phyloP scores from a whole-genome alignment of 2,329 filamentous ascomycete genomes.

The Orbilia oligospora region DNA sequence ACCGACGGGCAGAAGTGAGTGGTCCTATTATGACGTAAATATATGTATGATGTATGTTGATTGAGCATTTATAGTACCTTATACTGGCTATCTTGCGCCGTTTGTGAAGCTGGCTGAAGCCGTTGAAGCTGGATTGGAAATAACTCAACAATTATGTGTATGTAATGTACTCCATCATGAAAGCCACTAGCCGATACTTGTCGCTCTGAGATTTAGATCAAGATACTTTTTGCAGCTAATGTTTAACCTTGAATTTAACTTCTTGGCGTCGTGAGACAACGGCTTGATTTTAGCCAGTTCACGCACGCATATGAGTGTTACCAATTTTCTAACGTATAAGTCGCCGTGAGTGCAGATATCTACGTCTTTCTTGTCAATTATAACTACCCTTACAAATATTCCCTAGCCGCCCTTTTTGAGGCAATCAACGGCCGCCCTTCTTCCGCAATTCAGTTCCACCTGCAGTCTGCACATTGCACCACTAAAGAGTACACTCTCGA shows the following conservation, averaged over 20 bases:
- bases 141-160: slow-evolving; percentile 5
- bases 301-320: too few species aligned
- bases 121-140: slow-evolving; percentile 20
- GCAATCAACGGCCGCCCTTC: slow-evolving; percentile 33
- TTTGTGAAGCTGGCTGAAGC: slow-evolving; percentile 41
- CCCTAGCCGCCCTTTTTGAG: slow-evolving; percentile 41
- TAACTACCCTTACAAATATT: slow-evolving; percentile 37
- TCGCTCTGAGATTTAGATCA: too few species aligned
- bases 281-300: too few species aligned
- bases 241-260: too few species aligned
- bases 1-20: too few species aligned
- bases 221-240: too few species aligned
- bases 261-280: too few species aligned
- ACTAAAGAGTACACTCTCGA: slow-evolving; percentile 1
- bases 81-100: slow-evolving; percentile 37
- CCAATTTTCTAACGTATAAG: neutral
- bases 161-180: too few species aligned
- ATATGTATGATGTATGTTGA: neutral
- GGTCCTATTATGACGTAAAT: neutral
- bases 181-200: too few species aligned
- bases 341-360: slow-evolving; percentile 14
- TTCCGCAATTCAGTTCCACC: slow-evolving; percentile 24
- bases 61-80: slow-evolving; percentile 5
- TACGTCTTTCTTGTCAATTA: slow-evolving; percentile 37
- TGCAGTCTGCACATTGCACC: slow-evolving; percentile 6